Percentiles rank a stretch among this genome's conserved stretches.
Conservation (phyloP, 805 yeast species). For the Sugiyamaella boreocaroliniensis region DNA sequence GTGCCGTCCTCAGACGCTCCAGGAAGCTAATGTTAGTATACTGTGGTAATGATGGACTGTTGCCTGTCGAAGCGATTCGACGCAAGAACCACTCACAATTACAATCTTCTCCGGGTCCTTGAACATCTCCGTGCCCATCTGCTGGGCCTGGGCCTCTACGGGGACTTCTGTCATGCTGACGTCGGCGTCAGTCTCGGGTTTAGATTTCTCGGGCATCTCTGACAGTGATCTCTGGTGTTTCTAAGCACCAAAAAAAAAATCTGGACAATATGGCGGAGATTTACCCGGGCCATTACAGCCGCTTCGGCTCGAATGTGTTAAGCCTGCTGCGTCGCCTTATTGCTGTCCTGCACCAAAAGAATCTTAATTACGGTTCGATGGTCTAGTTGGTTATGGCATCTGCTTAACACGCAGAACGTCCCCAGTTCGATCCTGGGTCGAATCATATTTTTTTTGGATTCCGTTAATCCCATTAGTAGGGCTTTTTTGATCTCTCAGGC, state of each 20-base stretch:
- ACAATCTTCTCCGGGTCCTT: conserved; percentile 28
- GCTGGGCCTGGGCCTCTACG: conserved; percentile 8
- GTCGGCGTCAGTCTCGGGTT: conserved; percentile 1
- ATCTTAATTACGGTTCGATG: conserved; percentile 59
- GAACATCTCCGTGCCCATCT: conserved; percentile 8
- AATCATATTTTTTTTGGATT: conserved; percentile 63
- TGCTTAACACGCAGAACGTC: conserved; percentile 99
- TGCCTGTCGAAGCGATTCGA: too few relatives aligned
- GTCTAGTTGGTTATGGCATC: conserved; percentile 99
- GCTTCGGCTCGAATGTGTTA: not conserved
- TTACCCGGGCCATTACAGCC: not conserved
- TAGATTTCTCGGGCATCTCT: conserved; percentile 1
- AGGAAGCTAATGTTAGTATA: conserved; percentile 41
- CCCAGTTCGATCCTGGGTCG: conserved; percentile 99
- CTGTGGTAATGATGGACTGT: too few relatives aligned
- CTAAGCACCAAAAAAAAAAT: not conserved
- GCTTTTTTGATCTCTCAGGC: too few relatives aligned
- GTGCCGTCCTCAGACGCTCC: conserved; percentile 91
- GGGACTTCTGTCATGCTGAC: conserved; percentile 9
- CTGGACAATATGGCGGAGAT: not conserved
- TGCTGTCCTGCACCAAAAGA: not conserved
- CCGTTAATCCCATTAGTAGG: too few relatives aligned
- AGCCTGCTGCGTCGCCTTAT: too few relatives aligned
- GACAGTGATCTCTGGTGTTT: not conserved
- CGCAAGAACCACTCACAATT: conserved; percentile 20